Conservation (phyloP, 768 basidiomycete genomes). For the Boletus insuetus region DNA sequence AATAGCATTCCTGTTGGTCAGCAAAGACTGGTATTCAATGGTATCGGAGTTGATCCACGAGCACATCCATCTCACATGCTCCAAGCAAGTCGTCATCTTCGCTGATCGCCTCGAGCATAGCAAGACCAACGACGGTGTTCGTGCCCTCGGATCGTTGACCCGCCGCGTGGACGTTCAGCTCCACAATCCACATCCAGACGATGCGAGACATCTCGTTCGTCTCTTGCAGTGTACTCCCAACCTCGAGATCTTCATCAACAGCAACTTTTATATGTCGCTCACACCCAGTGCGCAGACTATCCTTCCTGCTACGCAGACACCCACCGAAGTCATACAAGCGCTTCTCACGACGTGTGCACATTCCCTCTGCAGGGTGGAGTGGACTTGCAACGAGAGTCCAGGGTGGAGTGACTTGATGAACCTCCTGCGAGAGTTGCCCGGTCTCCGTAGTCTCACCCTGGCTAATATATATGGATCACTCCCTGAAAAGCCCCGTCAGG, state of each 20-base stretch:
- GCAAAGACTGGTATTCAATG: conserved; percentile 36
- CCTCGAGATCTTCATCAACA: conserved; percentile 42
- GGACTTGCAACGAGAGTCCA: conserved; percentile 45
- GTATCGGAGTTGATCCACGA: conserved; percentile 40
- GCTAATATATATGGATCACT: conserved; percentile 38
- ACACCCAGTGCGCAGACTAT: conserved; percentile 17
- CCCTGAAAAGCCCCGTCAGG: conserved; percentile 16
- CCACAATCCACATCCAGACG: conserved; percentile 27
- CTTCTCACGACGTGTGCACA: conserved; percentile 31
- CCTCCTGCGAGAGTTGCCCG: conserved; percentile 33
- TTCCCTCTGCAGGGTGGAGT: conserved; percentile 43
- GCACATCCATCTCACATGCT: conserved; percentile 38
- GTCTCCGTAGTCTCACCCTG: conserved; percentile 41
- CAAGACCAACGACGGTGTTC: conserved; percentile 17
- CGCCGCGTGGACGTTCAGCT: conserved; percentile 43
- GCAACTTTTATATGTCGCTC: conserved; percentile 33
- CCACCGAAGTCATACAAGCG: conserved; percentile 33
- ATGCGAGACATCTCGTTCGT: conserved; percentile 29
- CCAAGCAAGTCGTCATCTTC: conserved; percentile 33
- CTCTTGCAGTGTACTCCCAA: conserved; percentile 43
- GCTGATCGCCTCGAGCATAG: conserved; percentile 36
- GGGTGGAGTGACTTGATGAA: conserved; percentile 38
- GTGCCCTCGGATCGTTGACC: conserved; percentile 38
- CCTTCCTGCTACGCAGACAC: conserved; percentile 26
- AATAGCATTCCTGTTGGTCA: conserved; percentile 34